Percentiles rank a stretch among this genome's conserved stretches.
Conservation (phyloP, 2,329 filamentous ascomycete genomes). For the Colletotrichum tropicale region DNA sequence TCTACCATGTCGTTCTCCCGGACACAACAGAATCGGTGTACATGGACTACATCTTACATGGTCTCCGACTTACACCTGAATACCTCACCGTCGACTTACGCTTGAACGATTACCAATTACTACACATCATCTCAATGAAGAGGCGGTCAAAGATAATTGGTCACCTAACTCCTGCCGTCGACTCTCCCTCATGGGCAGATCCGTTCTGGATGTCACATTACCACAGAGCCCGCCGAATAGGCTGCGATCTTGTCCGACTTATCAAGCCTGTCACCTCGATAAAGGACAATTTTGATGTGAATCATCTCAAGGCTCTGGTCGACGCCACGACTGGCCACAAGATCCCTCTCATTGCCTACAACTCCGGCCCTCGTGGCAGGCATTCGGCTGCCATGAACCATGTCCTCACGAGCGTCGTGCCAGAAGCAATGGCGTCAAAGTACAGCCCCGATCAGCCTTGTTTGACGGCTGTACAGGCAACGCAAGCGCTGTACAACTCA, state of each 20-base stretch:
- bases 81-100: conserved; percentile 67
- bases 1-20: conserved; percentile 54
- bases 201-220: conserved; percentile 61
- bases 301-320: conserved; percentile 57
- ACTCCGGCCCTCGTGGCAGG: conserved; percentile 66
- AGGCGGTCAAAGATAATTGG: conserved; percentile 68
- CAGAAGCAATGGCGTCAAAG: conserved; percentile 37
- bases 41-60: conserved; percentile 62
- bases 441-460: conserved; percentile 24
- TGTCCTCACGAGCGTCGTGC: conserved; percentile 65
- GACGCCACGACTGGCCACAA: conserved; percentile 43
- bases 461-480: conserved; percentile 67
- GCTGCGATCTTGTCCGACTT: conserved; percentile 67
- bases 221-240: conserved; percentile 58
- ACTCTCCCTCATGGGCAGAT: conserved; percentile 59
- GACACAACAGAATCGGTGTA: conserved; percentile 43
- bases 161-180: conserved; percentile 47
- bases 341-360: conserved; percentile 67
- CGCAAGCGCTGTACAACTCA: conserved; percentile 67
- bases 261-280: conserved; percentile 59
- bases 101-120: conserved; percentile 55
- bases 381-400: conserved; percentile 71
- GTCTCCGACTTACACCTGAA: conserved; percentile 65
- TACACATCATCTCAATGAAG: conserved; percentile 52
- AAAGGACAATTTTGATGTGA: conserved; percentile 68